phyloP scores from a whole-genome alignment of 176 grass and related monocot genomes.

The Cocos nucifera region DNA sequence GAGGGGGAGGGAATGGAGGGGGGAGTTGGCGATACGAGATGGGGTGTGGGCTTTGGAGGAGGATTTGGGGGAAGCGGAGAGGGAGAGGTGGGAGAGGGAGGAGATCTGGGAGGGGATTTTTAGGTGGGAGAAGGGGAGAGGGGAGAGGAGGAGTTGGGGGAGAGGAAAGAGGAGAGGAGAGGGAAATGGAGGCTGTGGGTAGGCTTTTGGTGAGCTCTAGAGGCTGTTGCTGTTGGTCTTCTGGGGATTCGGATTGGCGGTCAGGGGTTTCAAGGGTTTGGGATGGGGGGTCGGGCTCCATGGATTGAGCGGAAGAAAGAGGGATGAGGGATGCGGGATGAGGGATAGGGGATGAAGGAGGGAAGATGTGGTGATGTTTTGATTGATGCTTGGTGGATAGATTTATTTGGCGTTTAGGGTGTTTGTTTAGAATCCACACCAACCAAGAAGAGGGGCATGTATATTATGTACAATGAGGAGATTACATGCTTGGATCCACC shows the following conservation, averaged over 20 bases:
- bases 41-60: conserved; percentile 6
- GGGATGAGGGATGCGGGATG: no score
- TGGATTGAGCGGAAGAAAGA: conserved; percentile 1
- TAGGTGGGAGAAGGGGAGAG: conserved; percentile 9
- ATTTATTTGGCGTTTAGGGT: no score
- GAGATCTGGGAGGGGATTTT: conserved; percentile 41
- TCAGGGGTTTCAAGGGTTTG: no score
- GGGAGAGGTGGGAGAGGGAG: conserved; percentile 34
- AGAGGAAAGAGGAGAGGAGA: conserved; percentile 17
- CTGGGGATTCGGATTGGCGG: neutral
- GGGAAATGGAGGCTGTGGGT: conserved; percentile 4
- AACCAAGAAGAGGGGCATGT: no score
- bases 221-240: no score
- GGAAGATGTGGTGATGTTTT: neutral
- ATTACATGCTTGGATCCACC: no score
- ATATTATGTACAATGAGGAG: no score
- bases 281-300: conserved; percentile 18
- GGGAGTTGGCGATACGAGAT: conserved; percentile 4
- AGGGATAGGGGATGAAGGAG: conserved; percentile 15
- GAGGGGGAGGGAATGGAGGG: conserved; percentile 2
- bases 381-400: no score
- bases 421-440: no score
- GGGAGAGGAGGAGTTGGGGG: conserved; percentile 13
- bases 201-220: neutral
- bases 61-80: conserved; percentile 6